Percentiles rank a stretch among this genome's conserved stretches.
Evolutionary conservation across 768 basidiomycete species (phyloP).

Genomic region (Mycena sanguinolenta): DNA sequence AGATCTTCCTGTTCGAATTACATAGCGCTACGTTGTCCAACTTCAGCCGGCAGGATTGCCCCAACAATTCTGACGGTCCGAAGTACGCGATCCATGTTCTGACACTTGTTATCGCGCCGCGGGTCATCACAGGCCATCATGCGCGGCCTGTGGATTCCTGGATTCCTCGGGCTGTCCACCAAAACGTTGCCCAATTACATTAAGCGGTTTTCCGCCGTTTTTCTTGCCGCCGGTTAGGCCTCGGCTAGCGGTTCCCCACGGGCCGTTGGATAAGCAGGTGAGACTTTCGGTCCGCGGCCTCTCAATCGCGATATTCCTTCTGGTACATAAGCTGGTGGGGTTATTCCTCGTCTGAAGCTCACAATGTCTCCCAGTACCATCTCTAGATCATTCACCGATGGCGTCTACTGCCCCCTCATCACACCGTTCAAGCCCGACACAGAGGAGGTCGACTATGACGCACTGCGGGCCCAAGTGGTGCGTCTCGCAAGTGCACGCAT

Average conservation of each 20-base stretch:
- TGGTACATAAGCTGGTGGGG: conserved; percentile 9
- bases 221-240: neutral
- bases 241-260: conserved; percentile 8
- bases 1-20: no score
- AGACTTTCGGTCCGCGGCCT: conserved; percentile 4
- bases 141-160: no score
- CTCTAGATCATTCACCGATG: conserved; percentile 25
- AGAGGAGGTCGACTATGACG: conserved; percentile 34
- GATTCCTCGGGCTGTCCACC: neutral
- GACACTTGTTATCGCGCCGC: neutral
- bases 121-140: no score
- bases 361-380: conserved; percentile 29
- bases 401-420: conserved; percentile 37
- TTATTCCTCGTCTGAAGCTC: neutral
- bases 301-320: conserved; percentile 5
- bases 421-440: conserved; percentile 35
- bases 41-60: neutral
- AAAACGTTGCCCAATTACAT: neutral
- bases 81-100: neutral
- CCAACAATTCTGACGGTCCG: neutral
- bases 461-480: conserved; percentile 36
- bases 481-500: conserved; percentile 37
- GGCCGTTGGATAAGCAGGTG: conserved; percentile 16
- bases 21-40: no score
- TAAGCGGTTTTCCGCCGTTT: neutral